Evolutionary conservation across 1,284 basidiomycete species (phyloP), one percentile per base, ranked within the genome.

Genomic region (Boletus smithii): DNA sequence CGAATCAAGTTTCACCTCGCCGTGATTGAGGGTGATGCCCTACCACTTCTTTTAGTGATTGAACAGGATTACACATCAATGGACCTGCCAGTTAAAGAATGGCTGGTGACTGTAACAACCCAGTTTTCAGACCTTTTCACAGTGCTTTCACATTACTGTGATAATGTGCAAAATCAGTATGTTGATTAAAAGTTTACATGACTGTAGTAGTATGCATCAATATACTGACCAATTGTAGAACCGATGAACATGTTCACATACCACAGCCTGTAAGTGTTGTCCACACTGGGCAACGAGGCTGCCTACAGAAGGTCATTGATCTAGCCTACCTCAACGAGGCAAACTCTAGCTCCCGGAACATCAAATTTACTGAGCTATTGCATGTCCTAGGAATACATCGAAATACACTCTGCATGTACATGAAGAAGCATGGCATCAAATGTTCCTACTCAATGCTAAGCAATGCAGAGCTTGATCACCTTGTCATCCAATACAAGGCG

Each of bases 331-430:
- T 67, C 1, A 10, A 32, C 0, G 53, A 60, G 22, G 56, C 53
- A 1, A 49, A 44, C 1, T 40, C 44, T 2, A 9, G 17, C 7
- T 24, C 44, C 10, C 36, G 39, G 0, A 17, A 51, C 2, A 56
- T 67, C 14, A 54, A 37, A 0, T 8, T 59, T 8, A 49, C 43
- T 0, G 47, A 63, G n/a, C 51, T 68, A 1, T 55, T 61, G 1
- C 6, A 35, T 0, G n/a, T 22, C 4, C n/a, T 67, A 17, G 47
- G 53, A 1, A 24, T 68, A 1, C 50, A 59, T 16, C 36, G 52
- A 3, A 54, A 53, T 8, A 60, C 54, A 0, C 50, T 66, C 10
- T 26, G 14, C 1, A 9, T 4, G 0, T 56, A 58, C 27, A 53
- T 66, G 48, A 52, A 46, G 14, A 14, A 32, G 0, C 38, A 60